These are phyloP conservation scores for Pythium coloratum DNA, from an alignment of 352 stramenopile species.

Conservation along the genomic window DNA sequence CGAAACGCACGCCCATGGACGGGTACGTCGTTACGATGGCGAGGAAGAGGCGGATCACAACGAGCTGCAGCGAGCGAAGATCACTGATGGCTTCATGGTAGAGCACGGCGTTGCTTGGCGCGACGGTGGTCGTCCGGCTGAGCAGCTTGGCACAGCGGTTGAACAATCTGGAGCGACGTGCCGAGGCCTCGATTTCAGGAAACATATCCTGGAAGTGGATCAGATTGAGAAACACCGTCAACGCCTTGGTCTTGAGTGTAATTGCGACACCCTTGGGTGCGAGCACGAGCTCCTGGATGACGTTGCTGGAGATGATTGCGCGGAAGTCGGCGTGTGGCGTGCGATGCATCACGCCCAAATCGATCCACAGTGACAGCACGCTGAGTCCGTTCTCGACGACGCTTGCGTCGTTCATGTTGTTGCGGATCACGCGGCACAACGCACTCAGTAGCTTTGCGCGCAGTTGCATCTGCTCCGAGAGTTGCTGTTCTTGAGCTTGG, in stretches of 20 bases:
- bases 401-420: slow-evolving; percentile 25
- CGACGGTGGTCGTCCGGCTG: slow-evolving; percentile 9
- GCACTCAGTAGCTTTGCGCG: slow-evolving; percentile 30
- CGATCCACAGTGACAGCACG: slow-evolving; percentile 28
- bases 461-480: slow-evolving; percentile 26
- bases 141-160: slow-evolving; percentile 75
- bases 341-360: slow-evolving; percentile 16
- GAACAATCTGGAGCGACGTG: slow-evolving; percentile 48
- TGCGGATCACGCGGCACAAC: slow-evolving; percentile 36
- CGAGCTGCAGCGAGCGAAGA: slow-evolving; percentile 40
- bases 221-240: slow-evolving; percentile 23
- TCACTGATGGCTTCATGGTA: slow-evolving; percentile 19
- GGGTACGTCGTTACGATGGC: slow-evolving; percentile 57
- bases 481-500: slow-evolving; percentile 21
- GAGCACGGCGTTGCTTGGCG: neutral
- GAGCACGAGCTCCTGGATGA: slow-evolving; percentile 32
- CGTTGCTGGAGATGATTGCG: slow-evolving; percentile 25
- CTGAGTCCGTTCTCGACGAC: slow-evolving; percentile 29
- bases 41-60: slow-evolving; percentile 62
- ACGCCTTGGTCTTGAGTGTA: slow-evolving; percentile 22
- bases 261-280: slow-evolving; percentile 26
- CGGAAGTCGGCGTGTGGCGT: slow-evolving; percentile 21
- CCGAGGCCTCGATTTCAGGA: slow-evolving; percentile 25
- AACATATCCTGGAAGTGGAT: slow-evolving; percentile 28
- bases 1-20: slow-evolving; percentile 60